Conservation (phyloP, 2,329 filamentous ascomycete genomes). For the Trichoderma harzianum region DNA sequence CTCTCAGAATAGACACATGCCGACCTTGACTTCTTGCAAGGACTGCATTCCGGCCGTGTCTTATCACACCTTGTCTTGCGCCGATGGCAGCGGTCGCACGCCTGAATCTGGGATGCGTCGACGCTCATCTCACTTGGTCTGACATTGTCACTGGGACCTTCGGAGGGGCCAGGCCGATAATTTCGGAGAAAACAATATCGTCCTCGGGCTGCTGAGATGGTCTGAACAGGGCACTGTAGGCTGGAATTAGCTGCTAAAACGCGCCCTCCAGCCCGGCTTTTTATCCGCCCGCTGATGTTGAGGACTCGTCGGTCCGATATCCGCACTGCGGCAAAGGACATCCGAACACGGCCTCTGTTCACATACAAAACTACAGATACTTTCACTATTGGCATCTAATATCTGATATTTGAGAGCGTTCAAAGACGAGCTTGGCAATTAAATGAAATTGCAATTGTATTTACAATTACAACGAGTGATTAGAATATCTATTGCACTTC, state of each 20-base stretch:
- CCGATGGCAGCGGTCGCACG: conserved; percentile 40
- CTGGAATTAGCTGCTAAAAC: background rate
- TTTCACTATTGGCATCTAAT: background rate
- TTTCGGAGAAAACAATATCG: background rate
- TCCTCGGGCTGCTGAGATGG: background rate
- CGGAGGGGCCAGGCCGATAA: background rate
- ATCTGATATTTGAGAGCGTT: background rate
- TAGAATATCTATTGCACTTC: background rate
- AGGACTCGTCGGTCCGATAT: background rate
- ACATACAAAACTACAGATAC: background rate
- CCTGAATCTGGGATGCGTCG: conserved; percentile 19
- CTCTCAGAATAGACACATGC: conserved; percentile 33
- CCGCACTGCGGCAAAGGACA: background rate
- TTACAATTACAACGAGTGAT: background rate
- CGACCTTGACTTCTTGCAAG: conserved; percentile 34
- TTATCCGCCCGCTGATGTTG: background rate
- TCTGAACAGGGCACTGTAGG: background rate
- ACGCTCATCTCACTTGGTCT: background rate
- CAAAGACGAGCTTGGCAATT: background rate
- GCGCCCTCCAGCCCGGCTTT: background rate
- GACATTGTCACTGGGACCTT: background rate
- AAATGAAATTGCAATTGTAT: background rate
- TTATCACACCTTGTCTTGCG: conserved; percentile 42
- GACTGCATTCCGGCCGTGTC: conserved; percentile 33
- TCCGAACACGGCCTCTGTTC: background rate